Percentiles rank a stretch among this genome's conserved stretches.
These are phyloP conservation scores for Sclerotinia glacialis DNA, from an alignment of 2,329 filamentous ascomycete species.

Conservation along the genomic window DNA sequence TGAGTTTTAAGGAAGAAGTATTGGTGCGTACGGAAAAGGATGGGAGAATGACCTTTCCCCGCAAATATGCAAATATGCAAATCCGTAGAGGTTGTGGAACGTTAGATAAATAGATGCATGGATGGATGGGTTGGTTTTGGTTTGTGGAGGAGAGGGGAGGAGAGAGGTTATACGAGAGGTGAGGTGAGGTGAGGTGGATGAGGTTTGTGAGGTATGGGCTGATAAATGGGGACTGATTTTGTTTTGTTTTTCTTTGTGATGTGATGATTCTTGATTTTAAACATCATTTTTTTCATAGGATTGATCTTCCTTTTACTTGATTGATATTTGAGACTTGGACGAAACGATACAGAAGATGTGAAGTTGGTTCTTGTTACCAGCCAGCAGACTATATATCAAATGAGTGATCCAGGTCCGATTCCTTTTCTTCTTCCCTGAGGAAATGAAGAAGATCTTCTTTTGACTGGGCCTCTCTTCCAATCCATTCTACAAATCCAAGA, in stretches of 20 bases:
- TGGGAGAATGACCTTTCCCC: not conserved
- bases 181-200: conserved; percentile 1
- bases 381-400: not conserved
- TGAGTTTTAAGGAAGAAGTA: not conserved
- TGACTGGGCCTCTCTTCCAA: conserved; percentile 26
- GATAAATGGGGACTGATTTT: not conserved
- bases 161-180: not conserved
- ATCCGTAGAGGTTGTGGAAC: not conserved
- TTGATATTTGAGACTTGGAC: not conserved
- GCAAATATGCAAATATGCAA: conserved; percentile 1
- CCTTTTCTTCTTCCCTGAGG: conserved; percentile 32
- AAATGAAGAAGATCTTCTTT: conserved; percentile 37
- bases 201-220: not conserved
- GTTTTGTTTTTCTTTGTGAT: not conserved
- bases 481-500: not conserved
- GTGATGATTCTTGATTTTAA: not conserved
- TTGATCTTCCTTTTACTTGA: not conserved
- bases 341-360: not conserved
- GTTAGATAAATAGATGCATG: not conserved
- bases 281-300: not conserved
- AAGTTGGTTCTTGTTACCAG: not conserved
- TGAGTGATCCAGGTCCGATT: not conserved
- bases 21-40: not conserved
- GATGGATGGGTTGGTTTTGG: too few relatives aligned
- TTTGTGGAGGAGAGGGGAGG: too few relatives aligned